Base-by-base conservation (phyloP, 164 flowering plant species). In the Umbilicus rupestris region DNA sequence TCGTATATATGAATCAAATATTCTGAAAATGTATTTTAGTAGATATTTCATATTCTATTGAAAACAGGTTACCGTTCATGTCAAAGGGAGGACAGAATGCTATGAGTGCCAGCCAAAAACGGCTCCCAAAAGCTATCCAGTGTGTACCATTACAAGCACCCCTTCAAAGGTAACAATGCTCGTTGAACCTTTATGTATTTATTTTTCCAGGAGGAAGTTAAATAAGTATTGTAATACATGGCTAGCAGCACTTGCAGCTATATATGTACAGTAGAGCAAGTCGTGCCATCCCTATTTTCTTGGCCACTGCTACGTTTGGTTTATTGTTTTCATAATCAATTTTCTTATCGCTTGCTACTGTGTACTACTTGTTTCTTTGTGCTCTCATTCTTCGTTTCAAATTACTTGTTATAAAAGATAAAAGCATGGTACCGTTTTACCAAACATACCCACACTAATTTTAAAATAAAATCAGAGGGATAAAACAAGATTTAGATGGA, bases 101-200 rank as follows among this genome's bases (percentile, higher is more conserved):
- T 95, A 92, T 64, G 99, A 95, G 70, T 95, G 99, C 78, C 85
- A 92, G 67, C 89, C 96, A 62, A 95, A 92, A 75, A 96, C 94
- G 20, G 82, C 94, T 41, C 99, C 99, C 47, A 95, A 92, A 73
- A 79, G 92, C 41, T 95, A 92, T 74, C 99, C 99, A 50, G 99
- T 95, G 41, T 95, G 99, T 81, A 95, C 99, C 28, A 95, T 95
- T 70, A 95, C 99, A 22, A 95, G 92, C 76, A 95, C 99, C 73
- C 97, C 99, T 15, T 87, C 97, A 49, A 95, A 95, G 97, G 99
- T 95, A 78, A 12, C 0, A 28, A 29, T 26, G 26, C 62, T 14
- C 39, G 12, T 10, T 55, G 33, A 26, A 26, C 33, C n/a, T 55
- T 55, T 28, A 29, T 55, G 0, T 28, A 3, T 28, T 28, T 29